Evolutionary conservation across 176 grass and related monocot genomes (phyloP), one percentile per base, ranked within the genome.

Genomic region (Eleusine coracana): DNA sequence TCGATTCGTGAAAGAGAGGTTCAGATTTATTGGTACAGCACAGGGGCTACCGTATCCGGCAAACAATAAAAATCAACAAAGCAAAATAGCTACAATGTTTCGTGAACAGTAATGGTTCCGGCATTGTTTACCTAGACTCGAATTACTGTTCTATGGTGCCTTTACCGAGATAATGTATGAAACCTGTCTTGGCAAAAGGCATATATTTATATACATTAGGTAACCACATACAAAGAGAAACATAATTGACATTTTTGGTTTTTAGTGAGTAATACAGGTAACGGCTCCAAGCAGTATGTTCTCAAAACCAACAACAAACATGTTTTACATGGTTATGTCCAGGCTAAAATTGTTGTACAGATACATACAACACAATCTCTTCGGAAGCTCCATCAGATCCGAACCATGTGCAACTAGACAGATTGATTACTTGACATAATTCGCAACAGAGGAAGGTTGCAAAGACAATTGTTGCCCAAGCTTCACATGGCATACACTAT

Each of bases 401-500:
- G 27, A 31, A 66, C 74, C 65, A 50, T 61, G 39, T 11, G 18
- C 66, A 51, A 23, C 37, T 76, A 54, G 37, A 52, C 64, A 68
- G 50, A 76, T 36, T 34, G 71, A 61, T 82, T 46, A 46, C 44
- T 11, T 46, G 44, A 46, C 44, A 46, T 8, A 46, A 46, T 46
- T 77, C 58, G 62, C 54, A 82, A 68, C n/a, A 71, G 74, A 83
- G 25, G 55, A 79, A 66, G 56, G 54, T 29, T 41, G 34, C 54
- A 64, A 37, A 20, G 0, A 40, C 63, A 52, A 45, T 64, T 46
- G 83, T 36, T 21, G 27, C 14, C 1, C 66, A 78, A 74, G 48
- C 63, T 64, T 80, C 78, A 88, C 84, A 88, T 84, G 44, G 91
- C 94, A 67, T 86, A 84, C 38, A 88, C 75, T 38, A 88, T 74